Conservation (phyloP, 805 yeast genomes). For the Cyberlindnera maclurae region DNA sequence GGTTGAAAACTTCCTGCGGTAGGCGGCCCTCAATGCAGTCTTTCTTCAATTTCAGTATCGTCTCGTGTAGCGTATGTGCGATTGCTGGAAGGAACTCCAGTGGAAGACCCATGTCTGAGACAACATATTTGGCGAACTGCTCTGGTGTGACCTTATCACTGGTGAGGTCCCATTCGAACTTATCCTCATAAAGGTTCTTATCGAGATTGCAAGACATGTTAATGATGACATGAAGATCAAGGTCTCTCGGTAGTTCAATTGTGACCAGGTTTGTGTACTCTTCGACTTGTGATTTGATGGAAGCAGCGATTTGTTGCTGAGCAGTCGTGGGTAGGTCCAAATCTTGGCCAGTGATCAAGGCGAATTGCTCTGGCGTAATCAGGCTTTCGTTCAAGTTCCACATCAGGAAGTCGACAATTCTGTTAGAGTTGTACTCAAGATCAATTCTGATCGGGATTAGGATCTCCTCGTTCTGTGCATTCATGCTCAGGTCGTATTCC, state of each 20-base stretch:
- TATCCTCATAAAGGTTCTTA: slow-evolving; percentile 80
- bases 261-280: slow-evolving; percentile 60
- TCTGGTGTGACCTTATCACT: slow-evolving; percentile 53
- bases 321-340: slow-evolving; percentile 67
- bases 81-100: slow-evolving; percentile 88
- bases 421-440: slow-evolving; percentile 78
- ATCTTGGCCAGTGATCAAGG: slow-evolving; percentile 72
- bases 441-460: slow-evolving; percentile 85
- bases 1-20: slow-evolving; percentile 45
- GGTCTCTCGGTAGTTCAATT: slow-evolving; percentile 60
- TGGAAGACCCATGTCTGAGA: slow-evolving; percentile 73
- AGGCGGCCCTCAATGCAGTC: slow-evolving; percentile 71
- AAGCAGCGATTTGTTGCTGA: slow-evolving; percentile 55
- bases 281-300: slow-evolving; percentile 75
- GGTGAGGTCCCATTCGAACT: slow-evolving; percentile 86
- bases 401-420: slow-evolving; percentile 78
- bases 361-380: slow-evolving; percentile 84
- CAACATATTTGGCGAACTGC: slow-evolving; percentile 73
- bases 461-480: slow-evolving; percentile 47
- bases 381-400: slow-evolving; percentile 86
- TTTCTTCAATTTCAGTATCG: slow-evolving; percentile 64
- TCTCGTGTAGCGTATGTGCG: slow-evolving; percentile 79
- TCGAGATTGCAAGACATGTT: slow-evolving; percentile 78
- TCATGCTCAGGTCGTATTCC: slow-evolving; percentile 19
- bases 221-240: slow-evolving; percentile 66